Base-by-base conservation (phyloP, 2,329 filamentous ascomycete genomes). In the Aspergillus uvarum region DNA sequence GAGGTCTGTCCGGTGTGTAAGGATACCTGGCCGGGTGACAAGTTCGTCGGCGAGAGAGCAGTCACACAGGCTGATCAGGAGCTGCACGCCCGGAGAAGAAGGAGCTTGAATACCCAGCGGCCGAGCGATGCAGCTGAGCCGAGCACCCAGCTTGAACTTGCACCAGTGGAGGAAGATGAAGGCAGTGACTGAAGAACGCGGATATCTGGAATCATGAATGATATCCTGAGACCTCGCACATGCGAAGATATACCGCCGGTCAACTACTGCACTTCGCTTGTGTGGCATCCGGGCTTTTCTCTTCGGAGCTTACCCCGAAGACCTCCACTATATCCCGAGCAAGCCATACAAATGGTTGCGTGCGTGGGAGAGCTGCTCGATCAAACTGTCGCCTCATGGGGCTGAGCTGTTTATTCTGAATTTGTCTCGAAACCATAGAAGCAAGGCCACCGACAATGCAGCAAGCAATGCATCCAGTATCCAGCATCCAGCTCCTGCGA, bases 1-100 rank as follows among this genome's bases (percentile, higher is more conserved):
- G 83, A 83, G 62, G 83, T 81, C 47, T 96, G 92, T 69, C 89
- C 90, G 0, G 59, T 77, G 3, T 86, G 84, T 70, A 80, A 81
- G 65, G 76, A 72, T 21, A 70, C 73, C 2, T 86, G 84, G 84
- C 78, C 76, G 10, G 80, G 81, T 16, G 73, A 83, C 56, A 73
- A 76, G 59, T 81, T 78, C 54, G 83, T 86, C 12, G 83, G 83
- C 0, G 83, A 85, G 70, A 79, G 78, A 64, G 82, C 82, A 5
- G 72, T 79, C 16, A 70, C 70, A 2, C 38, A 44, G 16, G n/a
- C 38, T 16, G 38, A 44, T 44, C 38, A 44, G 38, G 38, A 44
- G 38, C 14, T 44, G 38, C 38, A 19, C 16, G 38, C 38, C 16
- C 38, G 38, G 14, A 44, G 38, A 44, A 16, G 38, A 44, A 16